Base-by-base conservation (phyloP, 768 basidiomycete species). In the Suillus bovinus region DNA sequence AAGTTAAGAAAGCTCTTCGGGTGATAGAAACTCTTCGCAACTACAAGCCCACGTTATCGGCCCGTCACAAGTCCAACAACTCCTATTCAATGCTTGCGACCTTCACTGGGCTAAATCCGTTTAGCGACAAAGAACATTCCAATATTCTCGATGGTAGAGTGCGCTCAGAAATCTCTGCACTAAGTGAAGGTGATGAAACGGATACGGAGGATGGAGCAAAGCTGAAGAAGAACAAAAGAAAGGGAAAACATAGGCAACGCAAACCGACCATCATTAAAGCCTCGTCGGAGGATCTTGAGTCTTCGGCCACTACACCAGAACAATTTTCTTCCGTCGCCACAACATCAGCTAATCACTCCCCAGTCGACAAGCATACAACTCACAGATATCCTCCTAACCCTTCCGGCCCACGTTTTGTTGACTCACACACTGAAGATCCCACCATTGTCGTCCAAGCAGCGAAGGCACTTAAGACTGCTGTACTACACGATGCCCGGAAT, bases 401-500 rank as follows among this genome's bases (percentile, higher is more conserved):
- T 62, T 63, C 39, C 42, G 68, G 42, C 55, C 65, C 64, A 33
- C 64, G 59, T 58, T 61, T 53, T 44, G 63, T 65, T 50, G 65
- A 71, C 63, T 70, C 58, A 49, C 69, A 61, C 63, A 78, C 67
- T 27, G 75, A 77, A 41, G 77, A 72, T 8, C 67, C 69, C 36
- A 81, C 80, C 14, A 77, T 78, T 11, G 81, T 81, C 1, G 73
- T 81, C 22, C 78, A 81, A 39, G 89, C 88, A 11, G 90, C 86
- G 2, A 88, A 83, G 70, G 84, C 79, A 11, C 64, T 91, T 44
- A 90, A 86, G 74, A 81, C 81, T n/a, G 87, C 87, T 1, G 80
- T 91, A 8, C 72, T 91, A 46, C 90, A 91, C 67, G 90, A 92
- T 73, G 90, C 90, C 33, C 82, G 90, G 17, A 89, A 90, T 67